A percentile compares a stretch with the other conserved stretches of the same genome.
phyloP scores from a whole-genome alignment of 2,329 filamentous ascomycete species.

The Fusarium hainanense region DNA sequence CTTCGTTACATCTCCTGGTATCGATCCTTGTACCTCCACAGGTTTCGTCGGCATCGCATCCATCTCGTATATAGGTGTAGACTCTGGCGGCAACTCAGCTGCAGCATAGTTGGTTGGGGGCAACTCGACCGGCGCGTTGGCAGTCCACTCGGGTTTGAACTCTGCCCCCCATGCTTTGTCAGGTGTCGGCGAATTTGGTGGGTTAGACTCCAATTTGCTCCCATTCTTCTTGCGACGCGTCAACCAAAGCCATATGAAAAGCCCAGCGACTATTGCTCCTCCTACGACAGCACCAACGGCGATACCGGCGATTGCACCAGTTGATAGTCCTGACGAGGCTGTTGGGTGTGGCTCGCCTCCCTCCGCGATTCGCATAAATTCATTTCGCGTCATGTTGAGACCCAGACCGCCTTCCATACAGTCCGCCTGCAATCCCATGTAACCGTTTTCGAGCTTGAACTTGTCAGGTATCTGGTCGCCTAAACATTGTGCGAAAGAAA shows the following conservation, averaged over 20 bases:
- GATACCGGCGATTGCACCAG: neutral
- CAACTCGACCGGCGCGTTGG: neutral
- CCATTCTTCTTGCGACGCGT: neutral
- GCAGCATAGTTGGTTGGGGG: neutral
- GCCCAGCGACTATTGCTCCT: neutral
- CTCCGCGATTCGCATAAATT: neutral
- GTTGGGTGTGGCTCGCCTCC: neutral
- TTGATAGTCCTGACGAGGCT: neutral
- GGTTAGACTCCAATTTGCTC: neutral
- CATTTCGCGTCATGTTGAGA: neutral
- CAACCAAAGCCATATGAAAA: neutral
- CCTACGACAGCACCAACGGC: neutral
- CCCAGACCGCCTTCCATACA: neutral
- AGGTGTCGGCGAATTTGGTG: neutral
- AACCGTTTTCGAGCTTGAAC: neutral
- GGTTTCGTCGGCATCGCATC: neutral
- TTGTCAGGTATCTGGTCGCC: neutral
- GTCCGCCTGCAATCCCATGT: neutral
- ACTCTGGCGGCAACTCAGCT: neutral
- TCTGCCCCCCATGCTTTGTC: neutral
- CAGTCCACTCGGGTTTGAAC: neutral
- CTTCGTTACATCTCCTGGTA: too few species aligned
- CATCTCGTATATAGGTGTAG: neutral
- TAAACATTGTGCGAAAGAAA: neutral
- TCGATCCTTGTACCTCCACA: neutral